phyloP scores from a whole-genome alignment of 1,284 basidiomycete species.

The Leccinum subfulvum region DNA sequence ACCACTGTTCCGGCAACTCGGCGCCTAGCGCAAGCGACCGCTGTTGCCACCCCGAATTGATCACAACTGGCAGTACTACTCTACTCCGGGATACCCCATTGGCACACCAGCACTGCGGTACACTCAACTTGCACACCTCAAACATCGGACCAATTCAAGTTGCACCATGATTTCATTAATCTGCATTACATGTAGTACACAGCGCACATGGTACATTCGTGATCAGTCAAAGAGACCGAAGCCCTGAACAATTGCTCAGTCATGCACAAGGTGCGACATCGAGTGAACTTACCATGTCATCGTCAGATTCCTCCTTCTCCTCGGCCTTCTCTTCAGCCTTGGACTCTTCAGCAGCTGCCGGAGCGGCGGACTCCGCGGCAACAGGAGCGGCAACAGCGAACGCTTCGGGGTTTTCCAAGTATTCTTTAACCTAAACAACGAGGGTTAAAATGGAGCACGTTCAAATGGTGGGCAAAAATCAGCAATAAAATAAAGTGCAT shows the following conservation, averaged over 20 bases:
- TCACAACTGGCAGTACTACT: too few species aligned
- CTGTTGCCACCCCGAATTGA: too few species aligned
- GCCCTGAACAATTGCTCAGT: constrained; percentile 45
- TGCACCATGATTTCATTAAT: constrained; percentile 18
- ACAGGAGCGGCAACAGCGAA: constrained; percentile 79
- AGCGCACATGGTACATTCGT: constrained; percentile 16
- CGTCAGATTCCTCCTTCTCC: constrained; percentile 62
- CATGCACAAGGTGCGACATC: not conserved
- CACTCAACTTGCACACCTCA: not conserved
- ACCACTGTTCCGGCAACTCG: not conserved
- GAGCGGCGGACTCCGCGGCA: constrained; percentile 51
- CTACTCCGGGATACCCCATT: constrained; percentile 20
- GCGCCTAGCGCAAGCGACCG: constrained; percentile 11
- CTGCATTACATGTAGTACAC: constrained; percentile 25
- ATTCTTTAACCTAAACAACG: constrained; percentile 80
- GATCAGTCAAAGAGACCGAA: constrained; percentile 85
- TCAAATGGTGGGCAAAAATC: constrained; percentile 15
- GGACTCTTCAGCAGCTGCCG: constrained; percentile 51
- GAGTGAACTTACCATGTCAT: constrained; percentile 62
- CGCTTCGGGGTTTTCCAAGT: constrained; percentile 95
- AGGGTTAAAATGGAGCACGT: constrained; percentile 29
- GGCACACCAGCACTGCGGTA: not conserved
- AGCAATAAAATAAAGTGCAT: constrained; percentile 38
- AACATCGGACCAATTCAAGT: constrained; percentile 1
- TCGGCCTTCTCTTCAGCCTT: constrained; percentile 72